Conservation (phyloP, 305 asterid genomes). For the Fraxinus platypoda region DNA sequence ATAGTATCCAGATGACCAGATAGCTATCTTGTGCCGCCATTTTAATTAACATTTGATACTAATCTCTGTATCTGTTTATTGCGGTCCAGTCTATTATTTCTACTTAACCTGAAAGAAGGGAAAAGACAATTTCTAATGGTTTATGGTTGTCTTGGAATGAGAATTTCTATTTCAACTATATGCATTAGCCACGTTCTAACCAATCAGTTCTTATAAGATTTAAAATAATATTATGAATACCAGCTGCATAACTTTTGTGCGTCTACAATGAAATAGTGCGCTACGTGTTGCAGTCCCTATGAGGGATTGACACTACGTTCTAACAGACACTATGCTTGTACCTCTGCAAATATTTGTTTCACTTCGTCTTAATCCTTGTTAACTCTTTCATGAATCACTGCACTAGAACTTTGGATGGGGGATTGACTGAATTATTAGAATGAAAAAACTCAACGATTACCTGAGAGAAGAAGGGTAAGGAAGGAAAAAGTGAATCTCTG, state of each 20-base stretch:
- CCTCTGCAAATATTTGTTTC: background rate
- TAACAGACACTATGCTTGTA: background rate
- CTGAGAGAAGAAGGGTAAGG: background rate
- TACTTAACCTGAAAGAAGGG: background rate
- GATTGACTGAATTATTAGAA: background rate
- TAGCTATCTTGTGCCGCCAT: constrained; percentile 1
- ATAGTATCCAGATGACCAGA: background rate
- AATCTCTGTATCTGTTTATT: background rate
- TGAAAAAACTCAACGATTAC: background rate
- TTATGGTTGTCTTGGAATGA: background rate
- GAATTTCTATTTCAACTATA: background rate
- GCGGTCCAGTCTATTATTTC: background rate
- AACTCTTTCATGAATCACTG: background rate
- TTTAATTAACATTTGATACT: background rate
- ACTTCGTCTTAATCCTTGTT: background rate
- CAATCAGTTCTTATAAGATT: constrained; percentile 11
- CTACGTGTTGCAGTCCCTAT: background rate
- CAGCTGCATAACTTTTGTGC: background rate
- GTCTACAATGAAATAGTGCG: background rate
- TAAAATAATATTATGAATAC: constrained; percentile 7
- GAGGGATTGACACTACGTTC: too few species aligned
- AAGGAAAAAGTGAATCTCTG: background rate
- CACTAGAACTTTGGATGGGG: background rate
- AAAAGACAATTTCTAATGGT: background rate
- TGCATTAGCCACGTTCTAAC: constrained; percentile 6